Conservation (phyloP, 2,329 filamentous ascomycete species). For the Fusarium nematophilum region DNA sequence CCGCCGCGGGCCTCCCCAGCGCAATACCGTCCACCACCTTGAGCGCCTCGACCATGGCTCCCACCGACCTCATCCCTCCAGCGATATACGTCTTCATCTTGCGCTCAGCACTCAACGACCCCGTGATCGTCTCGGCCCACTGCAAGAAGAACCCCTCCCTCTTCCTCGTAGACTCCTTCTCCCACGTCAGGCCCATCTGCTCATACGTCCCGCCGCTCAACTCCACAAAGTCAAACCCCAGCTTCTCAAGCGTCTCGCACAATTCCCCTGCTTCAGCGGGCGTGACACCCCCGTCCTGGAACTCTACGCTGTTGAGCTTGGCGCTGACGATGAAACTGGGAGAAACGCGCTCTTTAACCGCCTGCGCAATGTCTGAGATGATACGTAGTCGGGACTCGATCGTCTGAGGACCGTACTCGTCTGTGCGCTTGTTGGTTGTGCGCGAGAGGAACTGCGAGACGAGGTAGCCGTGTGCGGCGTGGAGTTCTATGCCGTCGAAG, state of each 20-base stretch:
- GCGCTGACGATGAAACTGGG: conserved; percentile 59
- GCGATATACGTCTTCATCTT: conserved; percentile 68
- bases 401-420: conserved; percentile 58
- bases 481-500: conserved; percentile 64
- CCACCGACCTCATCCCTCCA: conserved; percentile 65
- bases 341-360: conserved; percentile 47
- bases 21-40: conserved; percentile 69
- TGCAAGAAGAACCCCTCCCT: conserved; percentile 70
- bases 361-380: conserved; percentile 55
- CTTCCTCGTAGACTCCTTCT: conserved; percentile 64
- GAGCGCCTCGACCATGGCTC: conserved; percentile 69
- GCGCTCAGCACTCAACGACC: conserved; percentile 40
- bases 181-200: conserved; percentile 59
- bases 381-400: conserved; percentile 59
- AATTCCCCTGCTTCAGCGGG: conserved; percentile 63
- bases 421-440: conserved; percentile 62
- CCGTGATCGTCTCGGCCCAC: conserved; percentile 64
- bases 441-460: conserved; percentile 63
- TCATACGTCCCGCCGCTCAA: conserved; percentile 70
- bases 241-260: conserved; percentile 57
- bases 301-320: conserved; percentile 69
- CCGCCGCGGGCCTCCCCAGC: conserved; percentile 54
- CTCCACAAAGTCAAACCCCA: conserved; percentile 68
- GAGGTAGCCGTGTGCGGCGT: conserved; percentile 66
- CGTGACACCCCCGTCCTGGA: conserved; percentile 63